phyloP scores from a whole-genome alignment of 2,329 filamentous ascomycete species.

The Talaromyces sp. region DNA sequence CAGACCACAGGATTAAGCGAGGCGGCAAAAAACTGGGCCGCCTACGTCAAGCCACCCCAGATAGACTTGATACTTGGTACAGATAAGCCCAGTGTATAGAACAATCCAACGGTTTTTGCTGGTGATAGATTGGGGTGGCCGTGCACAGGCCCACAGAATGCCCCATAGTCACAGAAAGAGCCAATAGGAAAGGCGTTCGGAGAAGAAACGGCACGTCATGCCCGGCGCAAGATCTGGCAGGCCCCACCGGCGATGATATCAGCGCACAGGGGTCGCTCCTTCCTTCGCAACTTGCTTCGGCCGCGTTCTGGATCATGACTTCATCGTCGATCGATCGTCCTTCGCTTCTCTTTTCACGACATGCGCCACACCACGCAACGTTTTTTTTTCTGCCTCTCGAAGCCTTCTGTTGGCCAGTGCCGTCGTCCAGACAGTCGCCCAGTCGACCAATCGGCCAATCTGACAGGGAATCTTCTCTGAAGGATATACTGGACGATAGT shows the following conservation, averaged over 20 bases:
- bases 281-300: not conserved
- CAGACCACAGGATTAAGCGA: no score
- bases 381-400: not conserved
- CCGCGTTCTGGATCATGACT: not conserved
- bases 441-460: not conserved
- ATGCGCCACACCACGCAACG: not conserved
- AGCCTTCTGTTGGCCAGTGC: not conserved
- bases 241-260: conserved; percentile 2
- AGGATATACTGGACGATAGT: not conserved
- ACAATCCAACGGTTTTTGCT: no score
- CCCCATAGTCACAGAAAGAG: not conserved
- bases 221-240: not conserved
- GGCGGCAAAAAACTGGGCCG: no score
- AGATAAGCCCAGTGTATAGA: no score
- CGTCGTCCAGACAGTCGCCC: not conserved
- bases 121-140: not conserved
- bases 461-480: not conserved
- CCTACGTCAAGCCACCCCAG: no score
- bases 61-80: no score
- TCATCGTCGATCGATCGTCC: not conserved
- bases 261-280: not conserved
- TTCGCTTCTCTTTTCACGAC: no score
- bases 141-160: not conserved
- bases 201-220: conserved; percentile 1
- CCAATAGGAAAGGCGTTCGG: not conserved